Base-by-base conservation (phyloP, 306 rosid genomes). In the Lablab purpureus region DNA sequence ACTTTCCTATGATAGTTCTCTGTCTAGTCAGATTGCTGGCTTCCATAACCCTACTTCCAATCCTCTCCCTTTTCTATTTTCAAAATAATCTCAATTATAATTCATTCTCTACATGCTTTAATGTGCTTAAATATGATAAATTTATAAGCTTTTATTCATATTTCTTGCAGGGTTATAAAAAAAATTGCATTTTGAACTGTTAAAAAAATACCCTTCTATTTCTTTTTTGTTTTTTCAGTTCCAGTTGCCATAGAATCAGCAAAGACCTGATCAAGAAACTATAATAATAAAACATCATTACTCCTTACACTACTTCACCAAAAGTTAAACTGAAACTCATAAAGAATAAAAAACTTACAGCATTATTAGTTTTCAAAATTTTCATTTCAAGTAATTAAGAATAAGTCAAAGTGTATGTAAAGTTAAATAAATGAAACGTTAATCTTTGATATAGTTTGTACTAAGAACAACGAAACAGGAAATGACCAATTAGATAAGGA, bases 1-100 rank as follows among this genome's bases (percentile, higher is more conserved):
- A 82, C 81, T 72, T 54, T 73, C 85, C 56, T 76, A 49, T 41
- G 45, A 78, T 62, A 28, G 34, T 81, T 77, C 81, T 67, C 19
- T 85, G 78, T 73, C 81, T 8, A 32, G 10, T 54, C 71, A 79
- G 67, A 25, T 56, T 0, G 14, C 2, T 10, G 0, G 0, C 3
- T 56, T 22, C 34, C 34, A 0, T 23, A 23, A 58, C 34, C 18
- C 36, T 25, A 12, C 36, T 55, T 10, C 10, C 30, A 13, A 37
- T 34, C 40, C 10, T 40, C 4, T 40, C 11, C 13, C 12, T 40
- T 40, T 40, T 10, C 12, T 9, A 2, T 9, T 34, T n/a, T n/a
- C n/a, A n/a, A n/a, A n/a, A n/a, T n/a, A n/a, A n/a, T n/a, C n/a
- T n/a, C n/a, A n/a, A n/a, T n/a, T n/a, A n/a, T n/a, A n/a, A n/a